Evolutionary conservation across 108 stramenopile genomes (phyloP).

Genomic region (Pseudonitzschia delicatissima): DNA sequence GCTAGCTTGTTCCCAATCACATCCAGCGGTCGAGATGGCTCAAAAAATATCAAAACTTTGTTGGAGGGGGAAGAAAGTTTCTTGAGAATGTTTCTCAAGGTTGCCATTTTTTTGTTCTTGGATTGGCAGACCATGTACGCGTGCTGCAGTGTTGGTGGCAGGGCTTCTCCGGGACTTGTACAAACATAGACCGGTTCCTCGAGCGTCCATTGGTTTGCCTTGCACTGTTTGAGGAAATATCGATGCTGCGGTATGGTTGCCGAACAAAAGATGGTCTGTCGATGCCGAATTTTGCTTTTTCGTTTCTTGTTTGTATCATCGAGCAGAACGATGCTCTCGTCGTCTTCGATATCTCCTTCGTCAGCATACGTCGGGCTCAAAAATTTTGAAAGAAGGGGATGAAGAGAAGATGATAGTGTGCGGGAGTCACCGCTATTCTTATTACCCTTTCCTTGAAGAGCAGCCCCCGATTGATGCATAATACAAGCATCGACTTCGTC

Average conservation of each 20-base stretch:
- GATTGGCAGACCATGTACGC: constrained; percentile 72
- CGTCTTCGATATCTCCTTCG: constrained; percentile 28
- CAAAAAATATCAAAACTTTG: constrained; percentile 78
- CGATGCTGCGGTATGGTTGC: constrained; percentile 94
- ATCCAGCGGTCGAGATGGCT: constrained; percentile 61
- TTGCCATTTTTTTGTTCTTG: constrained; percentile 65
- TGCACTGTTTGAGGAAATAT: constrained; percentile 86
- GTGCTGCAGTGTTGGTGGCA: constrained; percentile 83
- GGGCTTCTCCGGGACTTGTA: constrained; percentile 69
- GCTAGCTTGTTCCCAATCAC: constrained; percentile 62
- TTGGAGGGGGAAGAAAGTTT: constrained; percentile 40
- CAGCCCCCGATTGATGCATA: constrained; percentile 42
- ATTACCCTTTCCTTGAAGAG: constrained; percentile 6
- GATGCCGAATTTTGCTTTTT: constrained; percentile 29
- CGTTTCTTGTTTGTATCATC: constrained; percentile 12
- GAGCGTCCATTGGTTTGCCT: constrained; percentile 85
- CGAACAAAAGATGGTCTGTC: constrained; percentile 93
- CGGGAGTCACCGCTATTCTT: neutral
- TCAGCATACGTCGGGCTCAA: constrained; percentile 76
- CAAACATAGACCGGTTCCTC: constrained; percentile 77
- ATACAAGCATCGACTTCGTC: constrained; percentile 94
- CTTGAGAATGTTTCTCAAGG: constrained; percentile 63
- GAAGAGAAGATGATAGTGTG: constrained; percentile 54
- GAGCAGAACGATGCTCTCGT: constrained; percentile 22
- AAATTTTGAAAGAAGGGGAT: constrained; percentile 74